These are phyloP conservation scores for Chaetoceros muelleri DNA, from an alignment of 108 stramenopile genomes.

Conservation along the genomic window DNA sequence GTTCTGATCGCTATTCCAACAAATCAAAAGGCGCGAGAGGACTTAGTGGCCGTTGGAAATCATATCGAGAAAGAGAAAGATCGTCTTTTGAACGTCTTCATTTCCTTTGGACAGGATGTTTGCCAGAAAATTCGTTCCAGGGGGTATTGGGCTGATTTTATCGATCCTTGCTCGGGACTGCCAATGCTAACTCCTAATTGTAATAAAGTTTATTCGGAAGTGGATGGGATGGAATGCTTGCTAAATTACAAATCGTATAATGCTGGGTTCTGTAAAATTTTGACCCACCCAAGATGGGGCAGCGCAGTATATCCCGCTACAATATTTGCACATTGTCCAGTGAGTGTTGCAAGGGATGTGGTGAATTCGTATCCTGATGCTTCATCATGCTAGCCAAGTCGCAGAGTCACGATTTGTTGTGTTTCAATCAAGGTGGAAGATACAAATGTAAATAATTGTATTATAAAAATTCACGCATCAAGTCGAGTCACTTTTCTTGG, in stretches of 20 bases:
- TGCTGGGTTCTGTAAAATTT: conserved; percentile 93
- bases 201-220: conserved; percentile 86
- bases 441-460: too few relatives aligned
- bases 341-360: conserved; percentile 32
- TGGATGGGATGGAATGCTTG: conserved; percentile 87
- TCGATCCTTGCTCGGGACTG: conserved; percentile 96
- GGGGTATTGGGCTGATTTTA: conserved; percentile 90
- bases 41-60: conserved; percentile 78
- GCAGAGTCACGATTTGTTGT: not conserved
- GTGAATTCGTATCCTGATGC: conserved; percentile 18
- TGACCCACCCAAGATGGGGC: conserved; percentile 94
- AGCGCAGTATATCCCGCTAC: conserved; percentile 94
- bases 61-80: conserved; percentile 80
- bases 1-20: conserved; percentile 75
- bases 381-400: conserved; percentile 1
- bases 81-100: conserved; percentile 72
- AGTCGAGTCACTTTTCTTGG: too few relatives aligned
- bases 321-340: conserved; percentile 78
- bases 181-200: conserved; percentile 73
- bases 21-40: conserved; percentile 70
- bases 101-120: conserved; percentile 60
- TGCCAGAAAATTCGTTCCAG: conserved; percentile 35
- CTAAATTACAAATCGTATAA: conserved; percentile 84
- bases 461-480: too few relatives aligned
- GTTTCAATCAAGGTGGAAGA: too few relatives aligned